phyloP scores from a whole-genome alignment of 495 filamentous ascomycete genomes.

The Aspergillus panamensis region DNA sequence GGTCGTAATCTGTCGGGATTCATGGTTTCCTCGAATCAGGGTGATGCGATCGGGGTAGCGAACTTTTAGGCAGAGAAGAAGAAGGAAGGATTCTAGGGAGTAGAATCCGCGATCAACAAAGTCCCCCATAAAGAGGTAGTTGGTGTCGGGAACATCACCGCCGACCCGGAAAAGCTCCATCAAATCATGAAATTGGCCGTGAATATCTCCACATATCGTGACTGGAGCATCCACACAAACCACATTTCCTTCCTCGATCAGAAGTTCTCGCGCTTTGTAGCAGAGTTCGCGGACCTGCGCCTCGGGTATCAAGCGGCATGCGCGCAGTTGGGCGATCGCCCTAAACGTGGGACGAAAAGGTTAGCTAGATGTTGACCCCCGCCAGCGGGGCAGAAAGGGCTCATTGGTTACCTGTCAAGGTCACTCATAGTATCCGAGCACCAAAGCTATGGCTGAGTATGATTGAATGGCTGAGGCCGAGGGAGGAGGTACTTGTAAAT shows the following conservation, averaged over 20 bases:
- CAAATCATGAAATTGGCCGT: conserved; percentile 96
- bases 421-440: conserved; percentile 67
- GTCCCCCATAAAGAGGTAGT: conserved; percentile 99
- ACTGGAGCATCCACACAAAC: conserved; percentile 94
- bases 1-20: conserved; percentile 94
- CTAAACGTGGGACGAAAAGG: conserved; percentile 43
- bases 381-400: background rate
- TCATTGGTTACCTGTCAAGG: conserved; percentile 64
- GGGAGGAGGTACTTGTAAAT: conserved; percentile 7
- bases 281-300: conserved; percentile 91
- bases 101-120: conserved; percentile 99
- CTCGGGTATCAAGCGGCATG: conserved; percentile 95
- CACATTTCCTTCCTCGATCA: conserved; percentile 98
- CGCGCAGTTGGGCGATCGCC: conserved; percentile 88
- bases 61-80: conserved; percentile 93
- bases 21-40: conserved; percentile 93
- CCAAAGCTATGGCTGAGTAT: conserved; percentile 6
- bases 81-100: conserved; percentile 91
- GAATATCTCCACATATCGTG: conserved; percentile 98
- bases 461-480: conserved; percentile 10
- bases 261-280: conserved; percentile 92
- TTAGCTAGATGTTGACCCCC: conserved; percentile 12
- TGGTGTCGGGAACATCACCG: conserved; percentile 93
- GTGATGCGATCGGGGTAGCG: conserved; percentile 98
- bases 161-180: conserved; percentile 98